Conservation (phyloP, 2,329 filamentous ascomycete species). For the Bimuria novae-zelandiae region DNA sequence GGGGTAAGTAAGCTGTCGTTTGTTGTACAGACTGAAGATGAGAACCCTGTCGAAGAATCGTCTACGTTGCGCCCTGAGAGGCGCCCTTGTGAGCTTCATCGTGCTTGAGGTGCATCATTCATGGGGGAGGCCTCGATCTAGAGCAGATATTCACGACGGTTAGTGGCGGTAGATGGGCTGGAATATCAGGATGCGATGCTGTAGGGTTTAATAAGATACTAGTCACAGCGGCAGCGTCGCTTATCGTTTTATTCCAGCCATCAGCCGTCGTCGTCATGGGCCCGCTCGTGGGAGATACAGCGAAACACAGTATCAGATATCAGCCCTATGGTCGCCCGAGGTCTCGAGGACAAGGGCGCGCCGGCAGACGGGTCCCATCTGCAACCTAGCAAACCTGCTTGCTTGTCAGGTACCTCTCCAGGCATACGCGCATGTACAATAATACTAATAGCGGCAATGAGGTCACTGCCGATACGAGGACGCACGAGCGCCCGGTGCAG, state of each 20-base stretch:
- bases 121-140: too few species aligned
- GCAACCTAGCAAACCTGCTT: constrained; percentile 1
- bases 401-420: constrained; percentile 26
- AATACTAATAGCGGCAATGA: too few species aligned
- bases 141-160: too few species aligned
- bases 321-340: constrained; percentile 11
- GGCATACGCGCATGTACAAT: too few species aligned
- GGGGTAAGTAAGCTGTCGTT: constrained; percentile 8
- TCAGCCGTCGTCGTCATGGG: not conserved
- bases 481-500: constrained; percentile 24
- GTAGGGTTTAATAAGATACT: too few species aligned
- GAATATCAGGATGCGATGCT: too few species aligned
- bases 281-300: not conserved
- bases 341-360: constrained; percentile 5
- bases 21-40: not conserved
- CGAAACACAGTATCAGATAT: constrained; percentile 10
- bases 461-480: constrained; percentile 11
- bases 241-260: not conserved
- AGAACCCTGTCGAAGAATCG: not conserved
- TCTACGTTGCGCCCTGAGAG: not conserved
- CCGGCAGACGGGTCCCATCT: too few species aligned
- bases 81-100: too few species aligned
- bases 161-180: too few species aligned
- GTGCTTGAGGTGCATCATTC: too few species aligned
- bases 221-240: too few species aligned